These are phyloP conservation scores for Simmondsia chinensis DNA, from an alignment of 148 eudicot species.

Conservation along the genomic window DNA sequence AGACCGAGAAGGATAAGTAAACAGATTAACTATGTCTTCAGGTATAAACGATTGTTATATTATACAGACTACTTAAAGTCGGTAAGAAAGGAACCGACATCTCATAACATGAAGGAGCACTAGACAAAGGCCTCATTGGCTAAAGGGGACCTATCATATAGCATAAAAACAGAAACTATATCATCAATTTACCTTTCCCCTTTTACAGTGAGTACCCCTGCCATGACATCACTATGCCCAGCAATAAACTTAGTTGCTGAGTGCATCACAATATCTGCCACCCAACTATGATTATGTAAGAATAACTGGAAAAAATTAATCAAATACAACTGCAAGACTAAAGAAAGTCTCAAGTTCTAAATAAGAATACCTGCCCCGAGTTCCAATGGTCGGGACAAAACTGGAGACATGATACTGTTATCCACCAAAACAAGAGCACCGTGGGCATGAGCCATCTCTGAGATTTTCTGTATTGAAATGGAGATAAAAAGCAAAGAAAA, in stretches of 20 bases:
- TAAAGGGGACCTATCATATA: too few relatives aligned
- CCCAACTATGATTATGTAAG: constrained; percentile 1
- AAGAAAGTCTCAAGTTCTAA: not conserved
- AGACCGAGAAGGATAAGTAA: too few relatives aligned
- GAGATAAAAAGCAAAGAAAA: constrained; percentile 7
- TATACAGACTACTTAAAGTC: too few relatives aligned
- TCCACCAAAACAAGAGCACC: constrained; percentile 95
- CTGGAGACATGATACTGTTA: constrained; percentile 98
- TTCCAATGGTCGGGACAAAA: constrained; percentile 81
- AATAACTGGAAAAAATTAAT: constrained; percentile 8
- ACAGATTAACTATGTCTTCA: too few relatives aligned
- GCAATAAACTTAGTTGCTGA: constrained; percentile 96
- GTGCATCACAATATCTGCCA: constrained; percentile 96
- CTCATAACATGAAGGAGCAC: too few relatives aligned
- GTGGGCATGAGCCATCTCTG: constrained; percentile 85
- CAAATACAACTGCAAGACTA: too few relatives aligned
- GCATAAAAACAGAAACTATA: too few relatives aligned
- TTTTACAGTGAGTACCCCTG: constrained; percentile 84
- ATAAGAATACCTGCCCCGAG: constrained; percentile 80
- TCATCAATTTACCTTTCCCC: constrained; percentile 65
- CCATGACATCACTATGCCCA: constrained; percentile 99
- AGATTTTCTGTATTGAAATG: constrained; percentile 50
- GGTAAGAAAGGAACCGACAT: too few relatives aligned
- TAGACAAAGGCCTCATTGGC: too few relatives aligned
- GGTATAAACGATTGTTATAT: too few relatives aligned